These are phyloP conservation scores for Penstemon barbatus DNA, from an alignment of 257 asterid species.

Conservation along the genomic window DNA sequence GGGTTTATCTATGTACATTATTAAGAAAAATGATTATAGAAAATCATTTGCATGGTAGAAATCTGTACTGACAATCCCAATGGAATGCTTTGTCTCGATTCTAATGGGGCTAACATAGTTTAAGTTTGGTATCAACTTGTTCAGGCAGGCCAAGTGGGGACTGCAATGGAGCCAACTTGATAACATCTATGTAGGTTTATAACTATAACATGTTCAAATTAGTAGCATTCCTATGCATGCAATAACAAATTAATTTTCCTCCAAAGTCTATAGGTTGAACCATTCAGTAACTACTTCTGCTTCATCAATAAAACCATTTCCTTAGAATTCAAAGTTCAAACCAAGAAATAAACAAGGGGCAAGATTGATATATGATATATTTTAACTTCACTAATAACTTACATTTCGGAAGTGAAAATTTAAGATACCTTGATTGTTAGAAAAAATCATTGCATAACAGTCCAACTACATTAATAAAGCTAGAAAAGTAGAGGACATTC, in stretches of 20 bases:
- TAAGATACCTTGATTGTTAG: not conserved
- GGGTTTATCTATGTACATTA: too few relatives aligned
- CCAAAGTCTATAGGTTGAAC: not conserved
- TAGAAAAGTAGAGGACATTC: too few relatives aligned
- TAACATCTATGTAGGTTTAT: not conserved
- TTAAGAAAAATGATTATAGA: too few relatives aligned
- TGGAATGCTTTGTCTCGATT: too few relatives aligned
- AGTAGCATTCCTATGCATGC: not conserved
- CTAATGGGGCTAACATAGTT: too few relatives aligned
- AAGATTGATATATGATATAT: not conserved
- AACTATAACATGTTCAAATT: not conserved
- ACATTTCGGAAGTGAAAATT: not conserved
- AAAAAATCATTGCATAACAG: not conserved
- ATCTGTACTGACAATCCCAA: too few relatives aligned
- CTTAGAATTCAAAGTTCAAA: not conserved
- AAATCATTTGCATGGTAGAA: too few relatives aligned
- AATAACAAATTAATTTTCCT: not conserved
- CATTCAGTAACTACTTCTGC: not conserved
- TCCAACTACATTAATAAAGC: conserved; percentile 17
- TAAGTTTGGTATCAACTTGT: not conserved
- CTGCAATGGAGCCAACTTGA: not conserved
- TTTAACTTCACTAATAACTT: not conserved
- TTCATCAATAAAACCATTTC: not conserved
- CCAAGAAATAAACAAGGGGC: not conserved
- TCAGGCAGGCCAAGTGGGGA: not conserved